Conservation (phyloP, 2,329 filamentous ascomycete species). For the Fusarium tjaetaba region DNA sequence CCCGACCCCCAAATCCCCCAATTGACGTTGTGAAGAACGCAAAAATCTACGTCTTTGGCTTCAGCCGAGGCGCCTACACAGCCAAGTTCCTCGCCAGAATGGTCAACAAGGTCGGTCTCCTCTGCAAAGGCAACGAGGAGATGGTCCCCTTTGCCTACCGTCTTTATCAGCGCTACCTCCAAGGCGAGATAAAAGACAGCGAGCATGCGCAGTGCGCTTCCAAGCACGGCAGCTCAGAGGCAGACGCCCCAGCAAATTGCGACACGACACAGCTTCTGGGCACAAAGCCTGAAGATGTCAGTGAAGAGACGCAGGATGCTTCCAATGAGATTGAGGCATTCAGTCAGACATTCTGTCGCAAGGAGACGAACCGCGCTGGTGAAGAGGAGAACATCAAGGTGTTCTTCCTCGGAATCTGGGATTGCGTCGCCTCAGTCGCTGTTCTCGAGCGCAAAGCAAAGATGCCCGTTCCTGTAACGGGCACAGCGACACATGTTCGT, state of each 20-base stretch:
- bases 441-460: conserved; percentile 52
- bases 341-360: conserved; percentile 59
- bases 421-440: conserved; percentile 63
- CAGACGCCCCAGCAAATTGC: neutral
- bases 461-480: conserved; percentile 50
- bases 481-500: conserved; percentile 58
- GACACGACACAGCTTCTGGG: conserved; percentile 27
- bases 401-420: conserved; percentile 66
- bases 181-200: conserved; percentile 51
- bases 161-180: conserved; percentile 55
- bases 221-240: neutral
- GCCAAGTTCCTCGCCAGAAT: conserved; percentile 64
- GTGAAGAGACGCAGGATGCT: conserved; percentile 37
- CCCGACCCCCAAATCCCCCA: rapidly evolving
- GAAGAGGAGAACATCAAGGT: conserved; percentile 55
- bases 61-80: conserved; percentile 62
- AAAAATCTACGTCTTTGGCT: conserved; percentile 65
- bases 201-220: conserved; percentile 27
- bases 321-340: conserved; percentile 56
- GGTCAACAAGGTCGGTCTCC: conserved; percentile 59
- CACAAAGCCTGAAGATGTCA: conserved; percentile 35
- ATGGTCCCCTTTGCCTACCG: conserved; percentile 62
- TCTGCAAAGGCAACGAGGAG: conserved; percentile 63
- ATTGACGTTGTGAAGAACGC: conserved; percentile 48
- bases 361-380: conserved; percentile 35